Conservation (phyloP, 2,329 filamentous ascomycete species). For the Didymella keratinophila region DNA sequence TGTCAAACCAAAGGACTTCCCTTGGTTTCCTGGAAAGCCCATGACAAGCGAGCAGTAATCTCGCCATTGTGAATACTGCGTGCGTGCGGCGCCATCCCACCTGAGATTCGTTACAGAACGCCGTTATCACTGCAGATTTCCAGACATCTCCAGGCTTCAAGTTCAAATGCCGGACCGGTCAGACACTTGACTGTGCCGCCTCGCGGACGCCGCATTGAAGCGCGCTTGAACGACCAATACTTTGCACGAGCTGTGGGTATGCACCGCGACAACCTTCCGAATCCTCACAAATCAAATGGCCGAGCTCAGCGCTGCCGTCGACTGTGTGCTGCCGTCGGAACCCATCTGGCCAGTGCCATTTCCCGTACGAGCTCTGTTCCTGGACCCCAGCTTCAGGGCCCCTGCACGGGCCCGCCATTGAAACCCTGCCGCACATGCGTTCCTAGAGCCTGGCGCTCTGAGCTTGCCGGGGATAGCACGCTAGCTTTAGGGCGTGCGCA, state of each 20-base stretch:
- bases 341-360: conserved; percentile 33
- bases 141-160: not conserved
- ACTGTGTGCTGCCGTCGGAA: conserved; percentile 5
- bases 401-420: conserved; percentile 33
- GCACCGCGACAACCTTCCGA: conserved; percentile 12
- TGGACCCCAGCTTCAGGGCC: conserved; percentile 33
- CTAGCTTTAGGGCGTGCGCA: conserved; percentile 28
- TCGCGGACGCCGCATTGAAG: conserved; percentile 5
- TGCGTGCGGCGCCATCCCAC: not conserved
- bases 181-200: not conserved
- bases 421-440: conserved; percentile 31
- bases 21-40: not conserved
- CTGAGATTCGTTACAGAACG: conserved; percentile 4
- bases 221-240: conserved; percentile 11
- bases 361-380: conserved; percentile 32
- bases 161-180: conserved; percentile 2
- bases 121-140: conserved; percentile 7
- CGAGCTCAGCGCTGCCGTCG: conserved; percentile 12
- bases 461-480: conserved; percentile 30
- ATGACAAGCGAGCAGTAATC: conserved; percentile 2
- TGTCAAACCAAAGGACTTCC: not conserved
- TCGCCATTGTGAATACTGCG: not conserved
- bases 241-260: conserved; percentile 7
- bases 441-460: conserved; percentile 33
- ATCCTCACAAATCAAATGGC: conserved; percentile 19